Evolutionary conservation across 805 yeast species (phyloP).

Genomic region (Candida lessepsii): DNA sequence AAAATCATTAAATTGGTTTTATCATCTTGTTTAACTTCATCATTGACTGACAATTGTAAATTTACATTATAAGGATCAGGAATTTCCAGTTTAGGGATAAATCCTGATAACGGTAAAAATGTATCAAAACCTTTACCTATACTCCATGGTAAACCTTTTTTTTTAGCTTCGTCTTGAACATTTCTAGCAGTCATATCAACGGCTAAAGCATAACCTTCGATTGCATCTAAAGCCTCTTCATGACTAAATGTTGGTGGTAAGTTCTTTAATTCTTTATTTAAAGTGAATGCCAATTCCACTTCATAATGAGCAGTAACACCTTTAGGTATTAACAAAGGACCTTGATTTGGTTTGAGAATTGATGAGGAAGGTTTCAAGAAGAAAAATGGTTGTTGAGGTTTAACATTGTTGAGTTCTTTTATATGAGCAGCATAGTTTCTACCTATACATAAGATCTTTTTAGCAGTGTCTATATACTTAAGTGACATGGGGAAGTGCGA

Average conservation of each 20-base stretch:
- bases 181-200: constrained; percentile 95
- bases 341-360: constrained; percentile 55
- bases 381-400: constrained; percentile 87
- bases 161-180: constrained; percentile 92
- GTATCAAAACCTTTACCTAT: constrained; percentile 97
- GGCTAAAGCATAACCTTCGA: constrained; percentile 85
- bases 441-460: constrained; percentile 91
- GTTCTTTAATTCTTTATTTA: constrained; percentile 64
- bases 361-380: constrained; percentile 88
- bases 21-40: constrained; percentile 68
- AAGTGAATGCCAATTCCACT: constrained; percentile 81
- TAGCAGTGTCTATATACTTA: constrained; percentile 57
- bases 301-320: constrained; percentile 90
- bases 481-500: constrained; percentile 38
- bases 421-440: constrained; percentile 97
- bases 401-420: constrained; percentile 77
- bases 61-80: constrained; percentile 73
- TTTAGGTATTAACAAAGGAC: constrained; percentile 80
- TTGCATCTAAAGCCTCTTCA: constrained; percentile 70
- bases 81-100: constrained; percentile 64
- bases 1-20: constrained; percentile 81
- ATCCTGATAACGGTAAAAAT: constrained; percentile 79
- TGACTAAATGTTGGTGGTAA: constrained; percentile 57
- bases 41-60: constrained; percentile 67
- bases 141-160: constrained; percentile 94